These are phyloP conservation scores for Monosporascus cannonballus DNA, from an alignment of 2,329 filamentous ascomycete genomes.

Conservation along the genomic window DNA sequence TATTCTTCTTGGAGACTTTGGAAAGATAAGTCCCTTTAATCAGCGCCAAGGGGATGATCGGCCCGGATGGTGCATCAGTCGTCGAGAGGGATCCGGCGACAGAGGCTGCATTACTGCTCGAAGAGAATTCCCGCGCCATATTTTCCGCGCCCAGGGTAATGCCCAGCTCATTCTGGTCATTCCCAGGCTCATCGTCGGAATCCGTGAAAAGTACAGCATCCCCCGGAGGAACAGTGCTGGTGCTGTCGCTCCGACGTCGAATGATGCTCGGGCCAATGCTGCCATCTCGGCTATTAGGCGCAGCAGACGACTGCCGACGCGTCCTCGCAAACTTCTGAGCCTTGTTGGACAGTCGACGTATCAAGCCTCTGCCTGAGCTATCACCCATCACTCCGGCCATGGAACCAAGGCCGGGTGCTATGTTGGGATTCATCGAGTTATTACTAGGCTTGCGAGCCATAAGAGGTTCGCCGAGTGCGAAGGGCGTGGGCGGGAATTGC, in stretches of 20 bases:
- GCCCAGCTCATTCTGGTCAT: slow-evolving; percentile 42
- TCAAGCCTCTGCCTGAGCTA: slow-evolving; percentile 50
- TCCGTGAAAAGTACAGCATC: slow-evolving; percentile 39
- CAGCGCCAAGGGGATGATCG: slow-evolving; percentile 70
- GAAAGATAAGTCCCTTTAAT: slow-evolving; percentile 71
- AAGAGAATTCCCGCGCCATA: slow-evolving; percentile 40
- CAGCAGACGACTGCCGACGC: slow-evolving; percentile 71
- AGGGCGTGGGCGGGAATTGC: slow-evolving; percentile 44
- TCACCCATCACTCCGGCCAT: slow-evolving; percentile 35
- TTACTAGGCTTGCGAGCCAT: slow-evolving; percentile 53
- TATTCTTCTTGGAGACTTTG: slow-evolving; percentile 82
- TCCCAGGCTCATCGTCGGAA: slow-evolving; percentile 53
- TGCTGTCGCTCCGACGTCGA: slow-evolving; percentile 84
- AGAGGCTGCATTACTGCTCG: slow-evolving; percentile 41
- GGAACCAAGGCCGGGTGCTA: slow-evolving; percentile 52
- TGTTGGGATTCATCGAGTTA: slow-evolving; percentile 58
- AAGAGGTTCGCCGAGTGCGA: slow-evolving; percentile 70
- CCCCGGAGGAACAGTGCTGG: slow-evolving; percentile 58
- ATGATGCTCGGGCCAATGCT: slow-evolving; percentile 87
- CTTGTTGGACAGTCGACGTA: slow-evolving; percentile 78
- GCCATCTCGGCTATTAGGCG: slow-evolving; percentile 72
- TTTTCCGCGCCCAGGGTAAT: slow-evolving; percentile 37
- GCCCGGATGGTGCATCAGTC: slow-evolving; percentile 47
- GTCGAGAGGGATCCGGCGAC: slow-evolving; percentile 34
- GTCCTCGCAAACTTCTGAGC: slow-evolving; percentile 63